Base-by-base conservation (phyloP, 164 flowering plant species). In the Aristolochia fimbriata region DNA sequence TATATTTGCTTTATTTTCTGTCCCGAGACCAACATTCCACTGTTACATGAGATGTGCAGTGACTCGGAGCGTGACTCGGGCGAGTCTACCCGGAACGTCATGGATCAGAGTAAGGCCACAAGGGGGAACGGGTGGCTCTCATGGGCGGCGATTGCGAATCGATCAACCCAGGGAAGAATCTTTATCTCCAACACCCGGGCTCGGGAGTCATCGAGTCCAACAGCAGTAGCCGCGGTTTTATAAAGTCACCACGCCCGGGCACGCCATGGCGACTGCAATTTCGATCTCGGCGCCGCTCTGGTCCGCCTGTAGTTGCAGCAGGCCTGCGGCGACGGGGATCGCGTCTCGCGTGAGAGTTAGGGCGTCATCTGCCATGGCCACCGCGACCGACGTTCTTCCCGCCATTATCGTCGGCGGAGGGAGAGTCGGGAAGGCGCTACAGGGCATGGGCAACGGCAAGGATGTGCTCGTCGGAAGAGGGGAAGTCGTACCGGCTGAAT, bases 331-430 rank as follows among this genome's bases (percentile, higher is more conserved):
- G 43, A 37, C 43, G 7, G 43, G 43, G 12, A 37, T 37, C 8
- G 43, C 43, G 43, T 37, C 43, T 37, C 43, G 43, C 11, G 7
- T 37, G 43, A 37, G 43, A 37, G 43, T 7, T 37, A 37, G 43
- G 8, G 23, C 61, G 41, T 27, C 62, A 12, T 30, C 20, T 14
- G 15, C 21, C 62, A 68, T 47, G 82, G 74, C 75, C 12, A 41
- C 75, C 69, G 64, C 65, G 71, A 76, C 78, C 30, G 53, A 19
- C 9, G 72, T 76, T 46, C 77, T 65, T 16, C 96, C 98, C 0
- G 91, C 96, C 5, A 75, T 89, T 20, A 89, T 92, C 12, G 86
- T 92, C 6, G 98, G 98, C 3, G 93, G 91, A 3, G 96, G 98
- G 24, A 65, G 98, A 3, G 93, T 92, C 5, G 98, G 98, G 15